phyloP scores from a whole-genome alignment of 345 rosid species.

The Cardamine resedifolia region DNA sequence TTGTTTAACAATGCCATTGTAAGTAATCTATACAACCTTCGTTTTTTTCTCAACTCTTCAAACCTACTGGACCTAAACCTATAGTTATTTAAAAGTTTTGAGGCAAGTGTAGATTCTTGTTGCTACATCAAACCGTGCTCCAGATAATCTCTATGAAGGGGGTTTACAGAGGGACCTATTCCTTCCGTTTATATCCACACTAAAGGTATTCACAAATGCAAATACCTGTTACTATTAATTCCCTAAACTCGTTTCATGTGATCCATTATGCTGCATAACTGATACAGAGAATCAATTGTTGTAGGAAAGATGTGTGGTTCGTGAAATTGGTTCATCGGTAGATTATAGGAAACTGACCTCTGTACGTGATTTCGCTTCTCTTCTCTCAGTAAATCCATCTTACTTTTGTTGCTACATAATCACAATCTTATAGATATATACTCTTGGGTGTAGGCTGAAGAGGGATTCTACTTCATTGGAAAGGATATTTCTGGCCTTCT shows the following conservation, averaged over 20 bases:
- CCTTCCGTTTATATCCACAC: constrained; percentile 76
- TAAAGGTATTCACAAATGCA: constrained; percentile 55
- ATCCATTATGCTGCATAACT: background rate
- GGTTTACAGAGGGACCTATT: constrained; percentile 97
- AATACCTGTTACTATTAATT: background rate
- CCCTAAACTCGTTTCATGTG: background rate
- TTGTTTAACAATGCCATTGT: constrained; percentile 82
- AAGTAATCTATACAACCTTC: constrained; percentile 40
- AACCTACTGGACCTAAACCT: constrained; percentile 12
- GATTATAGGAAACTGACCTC: constrained; percentile 91
- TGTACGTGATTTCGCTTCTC: constrained; percentile 39
- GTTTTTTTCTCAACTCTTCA: background rate
- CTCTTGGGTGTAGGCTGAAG: constrained; percentile 60
- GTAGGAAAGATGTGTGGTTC: constrained; percentile 89
- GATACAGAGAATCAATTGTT: constrained; percentile 26
- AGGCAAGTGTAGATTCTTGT: constrained; percentile 74
- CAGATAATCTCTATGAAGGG: constrained; percentile 88
- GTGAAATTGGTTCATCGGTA: constrained; percentile 84
- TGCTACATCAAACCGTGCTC: constrained; percentile 95
- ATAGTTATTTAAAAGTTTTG: constrained; percentile 21
- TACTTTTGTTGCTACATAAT: background rate
- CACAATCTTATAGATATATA: constrained; percentile 18
- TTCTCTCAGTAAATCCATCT: background rate
- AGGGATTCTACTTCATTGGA: constrained; percentile 92
- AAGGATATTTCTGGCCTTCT: constrained; percentile 56